Evolutionary conservation across 148 eudicot species (phyloP), one percentile per base, ranked within the genome.

Genomic region (Vaccinium darrowii): DNA sequence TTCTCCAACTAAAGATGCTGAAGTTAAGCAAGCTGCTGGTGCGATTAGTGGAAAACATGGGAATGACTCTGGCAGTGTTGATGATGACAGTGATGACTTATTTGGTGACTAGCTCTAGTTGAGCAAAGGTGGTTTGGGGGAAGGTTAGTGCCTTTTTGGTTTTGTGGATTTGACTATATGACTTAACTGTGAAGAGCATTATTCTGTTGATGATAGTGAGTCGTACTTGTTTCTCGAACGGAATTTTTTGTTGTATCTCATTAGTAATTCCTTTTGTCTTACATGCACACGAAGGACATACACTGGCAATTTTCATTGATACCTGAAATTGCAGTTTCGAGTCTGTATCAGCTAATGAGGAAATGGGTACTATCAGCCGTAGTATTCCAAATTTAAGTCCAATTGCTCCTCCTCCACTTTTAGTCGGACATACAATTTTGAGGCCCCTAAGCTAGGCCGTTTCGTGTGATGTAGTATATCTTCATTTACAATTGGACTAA

Each of bases 31-130:
- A 69, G 39, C 82, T 69, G 60, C 53, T 58, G 87, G 81, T 78
- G 30, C 84, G n/a, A 69, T 84, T 21, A 79, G 82, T 82, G 79
- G 76, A 80, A 77, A 82, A 77, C 10, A 88, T 79, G 88, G 84
- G 57, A 86, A 86, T 80, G 86, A 82, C 74, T 84, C 71, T 1
- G 77, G 76, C 52, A 84, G 57, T 79, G 87, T 71, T 60, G 87
- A 86, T 16, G 79, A 88, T 83, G 92, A 92, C 53, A 85, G 87
- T 75, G 97, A 95, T 81, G 95, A 95, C 89, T 89, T 95, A 54
- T 95, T 95, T 88, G 98, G 98, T 63, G 94, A 92, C 81, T 95
- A 90, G 92, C 75, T 76, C 57, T 43, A 53, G 82, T 65, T 82
- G 82, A 49, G 53, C 23, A 3, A 75, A 80, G 75, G 54, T 15